Evolutionary conservation across 2,329 filamentous ascomycete species (phyloP).

Genomic region (Aspergillus bombycis): DNA sequence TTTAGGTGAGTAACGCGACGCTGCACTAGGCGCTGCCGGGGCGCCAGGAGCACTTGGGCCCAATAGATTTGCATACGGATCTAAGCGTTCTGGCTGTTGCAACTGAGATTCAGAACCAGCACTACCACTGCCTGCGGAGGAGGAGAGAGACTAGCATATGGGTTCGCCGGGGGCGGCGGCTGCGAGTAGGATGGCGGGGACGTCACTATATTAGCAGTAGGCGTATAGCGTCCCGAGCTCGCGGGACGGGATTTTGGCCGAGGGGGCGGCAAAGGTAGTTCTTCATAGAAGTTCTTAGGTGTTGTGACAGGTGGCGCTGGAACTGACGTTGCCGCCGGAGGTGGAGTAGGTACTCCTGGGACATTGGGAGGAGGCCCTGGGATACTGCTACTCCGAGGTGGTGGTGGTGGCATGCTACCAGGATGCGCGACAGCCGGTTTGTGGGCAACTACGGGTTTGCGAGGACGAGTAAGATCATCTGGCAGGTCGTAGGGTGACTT

Average conservation of each 20-base stretch:
- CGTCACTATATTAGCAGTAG: conserved; percentile 33
- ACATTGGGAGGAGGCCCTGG: conserved; percentile 32
- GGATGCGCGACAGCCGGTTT: conserved; percentile 54
- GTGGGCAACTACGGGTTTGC: conserved; percentile 65
- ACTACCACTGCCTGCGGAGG: conserved; percentile 23
- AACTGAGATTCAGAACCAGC: conserved; percentile 26
- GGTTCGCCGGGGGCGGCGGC: conserved; percentile 19
- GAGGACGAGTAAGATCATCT: conserved; percentile 72
- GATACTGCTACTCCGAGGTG: conserved; percentile 66
- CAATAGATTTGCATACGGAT: conserved; percentile 35
- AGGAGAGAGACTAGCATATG: conserved; percentile 24
- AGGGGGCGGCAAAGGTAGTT: conserved; percentile 64
- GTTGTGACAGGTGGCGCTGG: conserved; percentile 24
- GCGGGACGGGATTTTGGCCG: conserved; percentile 60
- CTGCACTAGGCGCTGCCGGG: conserved; percentile 32
- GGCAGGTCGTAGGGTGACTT: conserved; percentile 93
- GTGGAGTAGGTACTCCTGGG: conserved; percentile 21
- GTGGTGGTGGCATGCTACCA: conserved; percentile 52
- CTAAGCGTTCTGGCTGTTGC: conserved; percentile 36
- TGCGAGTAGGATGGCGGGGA: conserved; percentile 19
- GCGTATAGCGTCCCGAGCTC: conserved; percentile 45
- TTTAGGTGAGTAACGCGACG: conserved; percentile 48
- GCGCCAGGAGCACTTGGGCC: conserved; percentile 32
- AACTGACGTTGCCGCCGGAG: conserved; percentile 41
- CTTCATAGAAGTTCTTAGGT: conserved; percentile 71